Base-by-base conservation (phyloP, 2,329 filamentous ascomycete genomes). In the Colletotrichum graminicola region DNA sequence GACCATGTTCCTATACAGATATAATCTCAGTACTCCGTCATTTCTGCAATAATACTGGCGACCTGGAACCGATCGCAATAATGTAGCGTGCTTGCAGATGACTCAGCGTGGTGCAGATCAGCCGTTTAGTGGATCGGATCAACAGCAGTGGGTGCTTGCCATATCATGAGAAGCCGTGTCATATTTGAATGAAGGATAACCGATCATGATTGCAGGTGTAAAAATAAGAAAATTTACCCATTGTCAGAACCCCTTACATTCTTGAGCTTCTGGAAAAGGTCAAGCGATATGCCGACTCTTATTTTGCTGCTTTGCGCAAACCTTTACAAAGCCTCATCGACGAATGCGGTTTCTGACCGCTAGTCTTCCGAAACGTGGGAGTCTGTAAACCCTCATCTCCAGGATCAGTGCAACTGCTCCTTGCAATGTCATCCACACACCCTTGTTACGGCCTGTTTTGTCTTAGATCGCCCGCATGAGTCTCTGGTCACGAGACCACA, bases 381-480 rank as follows among this genome's bases (percentile, higher is more conserved):
- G 18, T 32, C 36, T 62, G 10, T 26, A 14, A 18, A 52, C 45
- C 14, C 34, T 26, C 10, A 26, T 62, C 60, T 51, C 60, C 60
- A 62, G 34, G 51, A 18, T 18, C 34, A 52, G 7, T 62, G 60
- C 14, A 29, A 62, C 60, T 52, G 10, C 16, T 62, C 32, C 32
- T 26, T 34, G 59, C 26, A n/a, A 39, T 34, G 23, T 18, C 34
- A 23, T 39, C 14, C 34, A 21, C n/a, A 29, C 29, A 34, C 32
- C 32, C 26, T 41, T 36, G 32, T 23, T 23, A 51, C 7, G n/a
- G 34, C 18, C 45, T 14, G 12, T 34, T 7, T 39, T 62, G n/a
- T 39, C 23, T 32, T 32, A 62, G 45, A 62, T 62, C 59, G n/a
- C 45, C 59, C 45, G 59, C 59, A 62, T 62, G 59, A 51, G 43